Evolutionary conservation across 202 grass and related monocot species (phyloP), one percentile per base, ranked within the genome.

Genomic region (Hordeum pubiflorum): DNA sequence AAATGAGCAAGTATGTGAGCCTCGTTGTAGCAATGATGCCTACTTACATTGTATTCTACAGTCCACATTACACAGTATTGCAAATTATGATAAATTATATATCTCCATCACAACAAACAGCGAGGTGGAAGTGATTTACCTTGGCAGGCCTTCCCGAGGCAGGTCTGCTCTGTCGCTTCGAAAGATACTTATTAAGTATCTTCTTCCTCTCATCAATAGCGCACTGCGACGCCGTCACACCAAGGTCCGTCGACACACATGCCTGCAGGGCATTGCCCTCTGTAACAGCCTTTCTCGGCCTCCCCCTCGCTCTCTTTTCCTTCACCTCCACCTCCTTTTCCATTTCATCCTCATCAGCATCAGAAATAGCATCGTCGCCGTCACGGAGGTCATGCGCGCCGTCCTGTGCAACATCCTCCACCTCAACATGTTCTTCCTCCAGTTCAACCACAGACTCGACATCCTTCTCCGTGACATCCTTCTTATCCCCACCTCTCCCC

Each of bases 151-250:
- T 91, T 46, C 72, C 83, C 1, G 79, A 61, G 55, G 72, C 64
- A 34, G 82, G 80, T 63, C 91, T 93, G 81, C 84, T 91, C 63
- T 85, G 85, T 24, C 89, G 66, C 63, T 97, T 94, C 2, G 82
- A 88, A 69, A 91, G 79, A 80, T 94, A 94, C 54, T 90, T 97
- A 60, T 71, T 22, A 64, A 97, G 84, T 80, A 92, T 89, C 55
- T 89, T 93, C 82, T 90, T 90, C 78, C 91, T 94, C 48, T 97
- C 94, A 54, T 88, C 89, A 21, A 85, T 82, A 43, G 32, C 88
- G 43, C 91, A 84, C 44, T 87, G 89, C 1, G 87, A 91, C 0
- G 78, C 85, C 52, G 77, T 87, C 41, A 83, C 76, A 48, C 85
- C 79, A 0, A 90, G 82, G 10, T 89, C 87, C 33, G 78, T 89